These are phyloP conservation scores for Cytospora piceae DNA, from an alignment of 2,329 filamentous ascomycete species.

Conservation along the genomic window DNA sequence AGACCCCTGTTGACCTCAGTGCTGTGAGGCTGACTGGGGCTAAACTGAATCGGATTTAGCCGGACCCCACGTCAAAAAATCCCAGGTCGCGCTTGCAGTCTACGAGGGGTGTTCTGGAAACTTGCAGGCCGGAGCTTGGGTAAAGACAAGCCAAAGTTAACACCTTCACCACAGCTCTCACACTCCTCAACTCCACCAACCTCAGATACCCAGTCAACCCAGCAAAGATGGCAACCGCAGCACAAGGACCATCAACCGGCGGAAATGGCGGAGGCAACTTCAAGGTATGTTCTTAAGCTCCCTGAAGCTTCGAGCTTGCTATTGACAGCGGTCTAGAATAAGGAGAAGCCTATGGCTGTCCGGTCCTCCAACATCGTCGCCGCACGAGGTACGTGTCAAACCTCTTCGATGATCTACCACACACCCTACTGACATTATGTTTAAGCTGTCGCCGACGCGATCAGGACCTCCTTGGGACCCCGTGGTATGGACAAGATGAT, in stretches of 20 bases:
- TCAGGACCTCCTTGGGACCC: slow-evolving; percentile 93
- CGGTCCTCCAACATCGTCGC: slow-evolving; percentile 96
- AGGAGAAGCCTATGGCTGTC: slow-evolving; percentile 98
- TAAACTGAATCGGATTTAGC: slow-evolving; percentile 9
- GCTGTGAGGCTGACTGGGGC: slow-evolving; percentile 18
- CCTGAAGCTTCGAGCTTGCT: slow-evolving; percentile 31
- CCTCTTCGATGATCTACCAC: slow-evolving; percentile 2
- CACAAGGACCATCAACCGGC: slow-evolving; percentile 47
- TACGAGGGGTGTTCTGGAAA: slow-evolving; percentile 13
- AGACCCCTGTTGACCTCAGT: background rate
- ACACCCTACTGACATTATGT: slow-evolving; percentile 18
- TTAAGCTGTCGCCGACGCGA: slow-evolving; percentile 92
- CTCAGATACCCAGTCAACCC: slow-evolving; percentile 7
- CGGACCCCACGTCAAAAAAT: slow-evolving; percentile 24
- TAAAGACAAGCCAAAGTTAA: background rate
- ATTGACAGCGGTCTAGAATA: slow-evolving; percentile 60
- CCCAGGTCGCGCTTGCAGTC: slow-evolving; percentile 16
- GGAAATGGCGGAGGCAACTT: slow-evolving; percentile 56
- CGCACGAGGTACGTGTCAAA: slow-evolving; percentile 72
- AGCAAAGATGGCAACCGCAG: slow-evolving; percentile 47
- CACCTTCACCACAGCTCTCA: slow-evolving; percentile 21
- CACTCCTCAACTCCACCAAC: slow-evolving; percentile 27
- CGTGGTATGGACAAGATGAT: slow-evolving; percentile 99
- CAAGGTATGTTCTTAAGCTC: slow-evolving; percentile 49
- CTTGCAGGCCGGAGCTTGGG: slow-evolving; percentile 9